Evolutionary conservation across 345 rosid genomes (phyloP).

Genomic region (Corymbia maculata): DNA sequence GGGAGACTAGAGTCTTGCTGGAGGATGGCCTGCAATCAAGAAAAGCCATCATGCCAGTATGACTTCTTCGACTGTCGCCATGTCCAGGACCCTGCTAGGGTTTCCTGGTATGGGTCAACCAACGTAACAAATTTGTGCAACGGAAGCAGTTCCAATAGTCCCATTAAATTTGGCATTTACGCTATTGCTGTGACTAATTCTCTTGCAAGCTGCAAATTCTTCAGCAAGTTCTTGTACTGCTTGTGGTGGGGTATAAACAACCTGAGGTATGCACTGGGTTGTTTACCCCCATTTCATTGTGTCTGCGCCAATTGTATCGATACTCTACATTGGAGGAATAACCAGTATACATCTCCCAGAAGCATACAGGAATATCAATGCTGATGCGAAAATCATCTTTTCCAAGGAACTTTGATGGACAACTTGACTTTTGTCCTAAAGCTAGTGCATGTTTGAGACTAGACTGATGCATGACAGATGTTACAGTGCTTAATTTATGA

Average conservation of each 20-base stretch:
- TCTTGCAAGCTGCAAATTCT: conserved; percentile 1
- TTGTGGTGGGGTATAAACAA: conserved; percentile 30
- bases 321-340: background rate
- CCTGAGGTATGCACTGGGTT: conserved; percentile 8
- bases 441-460: background rate
- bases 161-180: background rate
- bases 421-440: background rate
- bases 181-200: background rate
- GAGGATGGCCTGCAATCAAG: conserved; percentile 17
- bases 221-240: conserved; percentile 21
- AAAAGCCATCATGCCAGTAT: conserved; percentile 4
- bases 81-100: background rate
- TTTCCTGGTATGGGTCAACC: background rate
- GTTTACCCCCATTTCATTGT: background rate
- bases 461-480: background rate
- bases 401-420: background rate
- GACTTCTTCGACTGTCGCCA: conserved; percentile 10
- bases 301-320: background rate
- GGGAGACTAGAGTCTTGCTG: conserved; percentile 27
- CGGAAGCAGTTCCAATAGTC: background rate
- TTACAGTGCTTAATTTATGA: background rate
- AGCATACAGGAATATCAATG: background rate
- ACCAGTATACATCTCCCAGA: background rate
- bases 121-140: conserved; percentile 1
- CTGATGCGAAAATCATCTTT: background rate